phyloP scores from a whole-genome alignment of 768 basidiomycete genomes.

The Boletus sp. region DNA sequence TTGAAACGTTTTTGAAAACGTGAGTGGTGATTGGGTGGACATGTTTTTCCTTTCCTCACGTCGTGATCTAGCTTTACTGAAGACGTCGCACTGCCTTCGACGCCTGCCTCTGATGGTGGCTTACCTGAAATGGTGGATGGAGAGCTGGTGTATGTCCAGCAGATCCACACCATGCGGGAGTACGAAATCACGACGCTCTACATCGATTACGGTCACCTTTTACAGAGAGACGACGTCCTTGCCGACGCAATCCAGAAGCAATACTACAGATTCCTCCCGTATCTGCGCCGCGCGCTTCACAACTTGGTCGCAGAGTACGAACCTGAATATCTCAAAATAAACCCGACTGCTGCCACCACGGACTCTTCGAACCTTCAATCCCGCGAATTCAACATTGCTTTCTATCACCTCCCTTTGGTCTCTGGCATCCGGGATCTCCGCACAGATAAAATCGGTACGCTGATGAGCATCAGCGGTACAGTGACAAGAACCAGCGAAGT shows the following conservation, averaged over 20 bases:
- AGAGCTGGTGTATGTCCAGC: constrained; percentile 82
- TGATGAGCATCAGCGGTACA: constrained; percentile 95
- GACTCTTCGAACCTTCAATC: constrained; percentile 87
- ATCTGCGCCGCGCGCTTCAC: constrained; percentile 86
- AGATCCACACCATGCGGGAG: constrained; percentile 93
- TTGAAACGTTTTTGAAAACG: constrained; percentile 91
- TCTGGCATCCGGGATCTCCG: constrained; percentile 92
- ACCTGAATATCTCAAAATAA: constrained; percentile 93
- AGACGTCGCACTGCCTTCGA: constrained; percentile 72
- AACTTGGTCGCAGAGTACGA: constrained; percentile 87
- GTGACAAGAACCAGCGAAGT: constrained; percentile 98
- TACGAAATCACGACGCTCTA: constrained; percentile 95
- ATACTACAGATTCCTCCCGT: constrained; percentile 96
- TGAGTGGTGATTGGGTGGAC: constrained; percentile 38
- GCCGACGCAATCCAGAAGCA: constrained; percentile 92
- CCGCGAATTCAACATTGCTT: constrained; percentile 92
- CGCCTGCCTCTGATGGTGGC: constrained; percentile 74
- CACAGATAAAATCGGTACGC: constrained; percentile 90
- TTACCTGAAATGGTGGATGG: constrained; percentile 53
- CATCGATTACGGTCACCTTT: constrained; percentile 90
- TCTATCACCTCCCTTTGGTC: constrained; percentile 91
- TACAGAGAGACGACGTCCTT: constrained; percentile 88
- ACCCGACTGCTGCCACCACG: constrained; percentile 82
- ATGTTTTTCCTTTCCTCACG: not conserved
- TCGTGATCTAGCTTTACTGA: constrained; percentile 68